Percentiles rank a stretch among this genome's conserved stretches.
Evolutionary conservation across 495 filamentous ascomycete genomes (phyloP).

Genomic region (Daldinia grandis): DNA sequence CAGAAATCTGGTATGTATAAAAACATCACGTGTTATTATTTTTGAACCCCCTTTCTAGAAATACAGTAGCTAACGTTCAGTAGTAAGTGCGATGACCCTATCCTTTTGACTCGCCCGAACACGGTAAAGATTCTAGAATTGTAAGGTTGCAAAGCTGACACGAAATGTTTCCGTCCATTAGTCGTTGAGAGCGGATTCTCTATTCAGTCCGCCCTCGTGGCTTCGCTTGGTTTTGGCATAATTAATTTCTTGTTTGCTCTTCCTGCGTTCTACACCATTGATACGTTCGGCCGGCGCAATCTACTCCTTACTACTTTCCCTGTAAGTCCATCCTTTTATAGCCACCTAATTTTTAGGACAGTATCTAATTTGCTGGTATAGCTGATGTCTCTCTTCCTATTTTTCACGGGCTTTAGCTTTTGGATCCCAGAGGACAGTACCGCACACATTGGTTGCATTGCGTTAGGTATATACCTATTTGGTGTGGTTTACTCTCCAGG

Average conservation of each 20-base stretch:
- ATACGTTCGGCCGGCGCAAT: constrained; percentile 83
- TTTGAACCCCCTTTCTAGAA: too few relatives aligned
- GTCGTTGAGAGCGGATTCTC: constrained; percentile 66
- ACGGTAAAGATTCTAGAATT: too few relatives aligned
- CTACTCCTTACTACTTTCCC: constrained; percentile 81
- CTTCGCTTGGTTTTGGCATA: constrained; percentile 79
- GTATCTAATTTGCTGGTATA: constrained; percentile 13
- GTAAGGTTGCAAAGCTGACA: too few relatives aligned
- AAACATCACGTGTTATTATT: too few relatives aligned
- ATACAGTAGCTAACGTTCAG: too few relatives aligned
- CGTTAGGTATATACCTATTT: constrained; percentile 78
- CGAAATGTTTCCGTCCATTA: too few relatives aligned
- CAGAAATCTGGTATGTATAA: too few relatives aligned
- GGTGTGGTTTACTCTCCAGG: constrained; percentile 80
- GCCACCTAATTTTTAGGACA: background rate
- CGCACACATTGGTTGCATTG: constrained; percentile 64
- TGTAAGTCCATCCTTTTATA: constrained; percentile 19
- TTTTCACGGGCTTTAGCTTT: constrained; percentile 85
- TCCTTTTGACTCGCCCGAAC: too few relatives aligned
- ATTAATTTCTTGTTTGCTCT: constrained; percentile 82
- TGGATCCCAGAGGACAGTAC: constrained; percentile 65
- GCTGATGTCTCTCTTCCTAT: constrained; percentile 73
- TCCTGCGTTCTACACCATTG: constrained; percentile 82
- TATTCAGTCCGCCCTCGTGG: constrained; percentile 64
- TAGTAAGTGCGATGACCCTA: too few relatives aligned